Base-by-base conservation (phyloP, 1,284 basidiomycete genomes). In the Wallemia ichthyophaga region DNA sequence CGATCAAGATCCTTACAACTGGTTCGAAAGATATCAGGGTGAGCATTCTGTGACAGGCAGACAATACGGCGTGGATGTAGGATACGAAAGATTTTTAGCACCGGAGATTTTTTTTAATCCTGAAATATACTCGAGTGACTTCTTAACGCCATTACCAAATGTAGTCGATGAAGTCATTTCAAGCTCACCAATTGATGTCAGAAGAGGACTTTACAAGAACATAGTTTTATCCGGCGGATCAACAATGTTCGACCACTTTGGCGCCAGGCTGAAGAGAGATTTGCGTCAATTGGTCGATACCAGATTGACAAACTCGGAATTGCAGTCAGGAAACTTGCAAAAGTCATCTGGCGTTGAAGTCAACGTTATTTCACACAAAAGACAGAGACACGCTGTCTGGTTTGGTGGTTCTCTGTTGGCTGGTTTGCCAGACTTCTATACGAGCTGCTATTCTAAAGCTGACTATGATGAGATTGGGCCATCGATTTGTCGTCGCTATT, bases 101-200 rank as follows among this genome's bases (percentile, higher is more conserved):
- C 89, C 94, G 2, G 94, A 98, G 70, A 94, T 98, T 69, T 96
- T 98, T 75, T 98, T 98, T 78, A 98, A 98, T 72, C 94, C 94
- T 13, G 94, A 98, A 70, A 95, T 99, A 66, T 87, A 85, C 70
- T 92, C 86, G 0, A 94, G 88, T 56, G 94, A 99, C 71, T 99
- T 96, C 76, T 72, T 99, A 62, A 96, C 92, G 1, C 94, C 94
- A 2, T 76, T 99, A 1, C 91, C 94, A 0, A 82, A 95, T 63
- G 87, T 99, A 53, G 94, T 99, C 60, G 94, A 99, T 67, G 80
- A 80, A 60, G 92, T 95, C 61, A 96, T 99, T 64, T 88, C 94
- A 70, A 78, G 85, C 61, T 91, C 85, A 9, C 94, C 94, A 15
- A 98, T 95, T 61, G 89, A 95, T 70, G 88, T 92, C 56, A 79